These are phyloP conservation scores for Flaveria floridana DNA, from an alignment of 140 eudicot species.

Conservation along the genomic window DNA sequence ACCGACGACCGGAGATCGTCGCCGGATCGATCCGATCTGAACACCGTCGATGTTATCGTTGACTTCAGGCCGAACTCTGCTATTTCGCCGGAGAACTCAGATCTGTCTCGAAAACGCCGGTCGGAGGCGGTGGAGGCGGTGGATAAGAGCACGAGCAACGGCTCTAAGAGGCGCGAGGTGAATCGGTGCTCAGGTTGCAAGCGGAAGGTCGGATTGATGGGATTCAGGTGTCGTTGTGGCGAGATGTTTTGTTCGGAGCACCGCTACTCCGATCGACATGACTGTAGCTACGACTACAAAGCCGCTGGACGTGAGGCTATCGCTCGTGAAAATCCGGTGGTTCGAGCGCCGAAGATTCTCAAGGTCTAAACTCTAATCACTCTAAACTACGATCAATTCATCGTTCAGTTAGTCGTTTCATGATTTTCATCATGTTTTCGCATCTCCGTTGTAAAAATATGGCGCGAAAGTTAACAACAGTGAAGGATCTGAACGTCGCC, in stretches of 20 bases:
- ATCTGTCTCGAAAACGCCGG: constrained; percentile 28
- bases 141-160: neutral
- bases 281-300: constrained; percentile 56
- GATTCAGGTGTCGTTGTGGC: constrained; percentile 62
- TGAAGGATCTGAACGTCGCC: neutral
- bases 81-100: constrained; percentile 23
- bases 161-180: constrained; percentile 36
- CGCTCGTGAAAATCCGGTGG: constrained; percentile 59
- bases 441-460: constrained; percentile 31
- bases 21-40: constrained; percentile 36
- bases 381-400: neutral
- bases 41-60: constrained; percentile 26
- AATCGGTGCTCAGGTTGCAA: constrained; percentile 60
- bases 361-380: constrained; percentile 27
- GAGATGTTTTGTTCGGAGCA: constrained; percentile 59
- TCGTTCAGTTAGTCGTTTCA: constrained; percentile 12
- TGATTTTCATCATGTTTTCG: constrained; percentile 23
- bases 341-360: constrained; percentile 56
- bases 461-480: constrained; percentile 29
- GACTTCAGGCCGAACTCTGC: constrained; percentile 37
- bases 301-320: constrained; percentile 66
- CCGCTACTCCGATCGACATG: constrained; percentile 66
- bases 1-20: constrained; percentile 40
- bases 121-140: neutral
- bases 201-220: constrained; percentile 54